A percentile compares a stretch with the other conserved stretches of the same genome.
Evolutionary conservation across 805 yeast genomes (phyloP).

Genomic region (Yarrowia sp.): DNA sequence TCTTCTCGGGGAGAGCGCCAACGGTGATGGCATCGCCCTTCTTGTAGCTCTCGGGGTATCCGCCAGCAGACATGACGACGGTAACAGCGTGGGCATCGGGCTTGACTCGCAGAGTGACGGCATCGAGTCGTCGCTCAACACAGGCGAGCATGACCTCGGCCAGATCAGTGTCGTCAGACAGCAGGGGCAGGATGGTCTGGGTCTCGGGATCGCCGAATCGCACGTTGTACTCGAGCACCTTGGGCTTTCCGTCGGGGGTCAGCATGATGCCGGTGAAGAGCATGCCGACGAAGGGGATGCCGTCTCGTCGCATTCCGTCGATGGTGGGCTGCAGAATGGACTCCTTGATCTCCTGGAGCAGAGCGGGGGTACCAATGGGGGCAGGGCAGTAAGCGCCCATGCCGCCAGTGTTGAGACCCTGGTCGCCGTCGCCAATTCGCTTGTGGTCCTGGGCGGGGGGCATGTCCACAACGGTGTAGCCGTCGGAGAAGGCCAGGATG

Average conservation of each 20-base stretch:
- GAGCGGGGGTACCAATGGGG: constrained; percentile 80
- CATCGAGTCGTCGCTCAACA: constrained; percentile 89
- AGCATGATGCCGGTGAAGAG: constrained; percentile 94
- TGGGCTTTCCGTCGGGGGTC: constrained; percentile 74
- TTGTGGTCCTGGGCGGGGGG: constrained; percentile 99
- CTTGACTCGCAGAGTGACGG: constrained; percentile 55
- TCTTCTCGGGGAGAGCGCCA: constrained; percentile 50
- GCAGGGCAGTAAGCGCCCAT: constrained; percentile 99
- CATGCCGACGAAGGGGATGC: constrained; percentile 92
- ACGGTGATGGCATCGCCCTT: constrained; percentile 85
- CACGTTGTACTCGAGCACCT: constrained; percentile 94
- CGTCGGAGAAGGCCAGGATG: constrained; percentile 87
- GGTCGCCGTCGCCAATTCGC: constrained; percentile 88
- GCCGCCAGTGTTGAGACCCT: constrained; percentile 97
- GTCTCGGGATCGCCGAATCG: constrained; percentile 99
- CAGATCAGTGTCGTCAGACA: constrained; percentile 81
- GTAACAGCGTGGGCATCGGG: constrained; percentile 72
- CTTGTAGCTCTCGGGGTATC: constrained; percentile 84
- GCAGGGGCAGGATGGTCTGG: constrained; percentile 88
- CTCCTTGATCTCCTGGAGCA: constrained; percentile 67
- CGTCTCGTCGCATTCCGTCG: constrained; percentile 94
- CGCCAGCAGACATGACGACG: constrained; percentile 95
- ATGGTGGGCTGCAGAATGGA: constrained; percentile 86
- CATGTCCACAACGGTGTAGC: constrained; percentile 82
- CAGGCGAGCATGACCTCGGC: constrained; percentile 91